Percentiles rank a stretch among this genome's conserved stretches.
These are phyloP conservation scores for Blastomyces gilchristii DNA, from an alignment of 2,329 filamentous ascomycete species.

Conservation along the genomic window DNA sequence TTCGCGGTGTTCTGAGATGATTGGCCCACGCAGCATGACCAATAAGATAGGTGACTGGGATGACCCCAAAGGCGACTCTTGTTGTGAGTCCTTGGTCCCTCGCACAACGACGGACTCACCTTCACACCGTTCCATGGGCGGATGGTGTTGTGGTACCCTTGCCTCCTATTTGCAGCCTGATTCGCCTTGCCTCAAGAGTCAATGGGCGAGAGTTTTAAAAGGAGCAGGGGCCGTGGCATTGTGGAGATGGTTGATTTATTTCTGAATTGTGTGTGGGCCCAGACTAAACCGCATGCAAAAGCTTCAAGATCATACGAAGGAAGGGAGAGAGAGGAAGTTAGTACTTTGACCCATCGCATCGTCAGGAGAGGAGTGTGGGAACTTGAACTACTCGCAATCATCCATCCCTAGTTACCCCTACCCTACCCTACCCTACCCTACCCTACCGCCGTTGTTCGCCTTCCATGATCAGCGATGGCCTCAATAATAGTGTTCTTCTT, in stretches of 20 bases:
- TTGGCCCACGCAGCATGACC: neutral
- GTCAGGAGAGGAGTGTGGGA: neutral
- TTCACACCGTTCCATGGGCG: slow-evolving; percentile 5
- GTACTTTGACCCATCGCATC: neutral
- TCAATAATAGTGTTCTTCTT: neutral
- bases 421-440: too few relatives aligned
- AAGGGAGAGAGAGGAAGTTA: neutral
- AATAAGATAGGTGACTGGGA: neutral
- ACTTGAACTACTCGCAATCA: neutral
- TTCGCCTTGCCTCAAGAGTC: slow-evolving; percentile 11
- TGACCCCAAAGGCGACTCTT: slow-evolving; percentile 5
- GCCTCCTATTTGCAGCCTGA: slow-evolving; percentile 18
- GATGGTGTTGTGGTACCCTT: slow-evolving; percentile 9
- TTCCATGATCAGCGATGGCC: slow-evolving; percentile 1
- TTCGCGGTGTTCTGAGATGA: neutral
- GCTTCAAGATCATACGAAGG: slow-evolving; percentile 3
- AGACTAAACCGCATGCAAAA: slow-evolving; percentile 5
- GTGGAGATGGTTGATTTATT: slow-evolving; percentile 7
- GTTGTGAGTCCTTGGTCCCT: neutral
- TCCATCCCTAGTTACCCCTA: neutral
- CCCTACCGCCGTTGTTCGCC: neutral
- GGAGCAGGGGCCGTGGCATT: slow-evolving; percentile 11
- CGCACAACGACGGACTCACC: neutral
- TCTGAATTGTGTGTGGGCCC: slow-evolving; percentile 5
- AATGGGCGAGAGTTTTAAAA: slow-evolving; percentile 8